phyloP scores from a whole-genome alignment of 257 asterid genomes.

The Penstemon newberryi region DNA sequence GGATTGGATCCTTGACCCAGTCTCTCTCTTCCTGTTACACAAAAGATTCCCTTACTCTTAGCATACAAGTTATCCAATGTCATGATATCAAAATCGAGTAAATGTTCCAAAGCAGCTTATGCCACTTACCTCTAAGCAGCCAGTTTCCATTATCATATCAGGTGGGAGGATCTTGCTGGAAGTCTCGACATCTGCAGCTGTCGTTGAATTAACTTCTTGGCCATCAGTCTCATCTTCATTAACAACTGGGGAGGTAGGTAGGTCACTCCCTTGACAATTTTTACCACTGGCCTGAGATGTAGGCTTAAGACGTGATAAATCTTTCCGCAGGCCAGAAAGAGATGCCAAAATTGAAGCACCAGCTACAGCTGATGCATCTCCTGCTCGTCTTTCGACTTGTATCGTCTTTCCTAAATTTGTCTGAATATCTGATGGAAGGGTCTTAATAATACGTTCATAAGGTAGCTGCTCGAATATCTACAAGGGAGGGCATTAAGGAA shows the following conservation, averaged over 20 bases:
- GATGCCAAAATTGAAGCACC: constrained; percentile 96
- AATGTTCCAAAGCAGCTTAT: constrained; percentile 32
- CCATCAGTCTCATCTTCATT: constrained; percentile 74
- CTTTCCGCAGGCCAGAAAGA: constrained; percentile 65
- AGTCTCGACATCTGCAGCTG: constrained; percentile 50
- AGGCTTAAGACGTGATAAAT: constrained; percentile 58
- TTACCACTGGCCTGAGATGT: constrained; percentile 59
- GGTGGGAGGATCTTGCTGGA: constrained; percentile 53
- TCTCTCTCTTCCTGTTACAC: constrained; percentile 63
- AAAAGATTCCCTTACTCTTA: constrained; percentile 24
- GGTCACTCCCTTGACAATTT: constrained; percentile 48
- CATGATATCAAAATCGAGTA: constrained; percentile 26
- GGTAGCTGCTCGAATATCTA: constrained; percentile 80
- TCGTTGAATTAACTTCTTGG: constrained; percentile 68
- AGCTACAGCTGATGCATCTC: constrained; percentile 85
- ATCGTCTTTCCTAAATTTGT: constrained; percentile 54
- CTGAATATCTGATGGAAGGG: constrained; percentile 69
- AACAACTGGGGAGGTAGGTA: constrained; percentile 57
- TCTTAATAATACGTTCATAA: constrained; percentile 55
- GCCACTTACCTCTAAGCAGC: constrained; percentile 57
- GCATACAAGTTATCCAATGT: constrained; percentile 17
- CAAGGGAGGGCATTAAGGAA: constrained; percentile 46
- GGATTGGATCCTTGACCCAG: constrained; percentile 55
- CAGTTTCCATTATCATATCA: constrained; percentile 56
- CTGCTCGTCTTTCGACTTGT: constrained; percentile 63